Conservation (phyloP, 306 rosid species). For the Fragaria ananassa region DNA sequence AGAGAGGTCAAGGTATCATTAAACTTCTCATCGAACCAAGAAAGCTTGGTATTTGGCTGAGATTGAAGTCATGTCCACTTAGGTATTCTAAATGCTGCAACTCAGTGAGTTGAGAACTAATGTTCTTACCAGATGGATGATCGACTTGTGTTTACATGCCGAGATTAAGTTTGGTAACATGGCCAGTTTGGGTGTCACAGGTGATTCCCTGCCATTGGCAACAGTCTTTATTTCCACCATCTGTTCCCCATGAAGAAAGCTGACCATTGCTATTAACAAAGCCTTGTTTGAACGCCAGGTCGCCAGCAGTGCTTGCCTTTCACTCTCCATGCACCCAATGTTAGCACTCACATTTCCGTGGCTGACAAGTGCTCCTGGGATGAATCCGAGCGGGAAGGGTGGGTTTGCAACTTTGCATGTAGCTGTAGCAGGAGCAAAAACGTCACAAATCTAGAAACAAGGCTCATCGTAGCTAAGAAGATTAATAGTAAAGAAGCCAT, state of each 20-base stretch:
- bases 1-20: conserved; percentile 14
- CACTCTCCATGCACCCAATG: background rate
- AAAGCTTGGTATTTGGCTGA: background rate
- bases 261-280: background rate
- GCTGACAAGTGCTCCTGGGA: background rate
- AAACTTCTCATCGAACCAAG: conserved; percentile 1
- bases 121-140: background rate
- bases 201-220: background rate
- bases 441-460: background rate
- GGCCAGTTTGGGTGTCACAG: background rate
- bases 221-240: background rate
- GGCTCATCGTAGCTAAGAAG: background rate
- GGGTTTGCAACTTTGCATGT: background rate
- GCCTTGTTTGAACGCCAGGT: background rate
- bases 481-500: background rate
- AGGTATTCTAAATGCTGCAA: conserved; percentile 1
- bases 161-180: background rate
- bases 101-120: background rate
- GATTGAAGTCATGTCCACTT: background rate
- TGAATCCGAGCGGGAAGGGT: background rate
- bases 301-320: background rate
- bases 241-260: background rate
- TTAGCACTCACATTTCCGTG: background rate
- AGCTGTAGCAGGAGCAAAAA: background rate
- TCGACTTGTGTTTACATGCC: background rate